Evolutionary conservation across 257 asterid species (phyloP).

Genomic region (Fraxinus cuspidata): DNA sequence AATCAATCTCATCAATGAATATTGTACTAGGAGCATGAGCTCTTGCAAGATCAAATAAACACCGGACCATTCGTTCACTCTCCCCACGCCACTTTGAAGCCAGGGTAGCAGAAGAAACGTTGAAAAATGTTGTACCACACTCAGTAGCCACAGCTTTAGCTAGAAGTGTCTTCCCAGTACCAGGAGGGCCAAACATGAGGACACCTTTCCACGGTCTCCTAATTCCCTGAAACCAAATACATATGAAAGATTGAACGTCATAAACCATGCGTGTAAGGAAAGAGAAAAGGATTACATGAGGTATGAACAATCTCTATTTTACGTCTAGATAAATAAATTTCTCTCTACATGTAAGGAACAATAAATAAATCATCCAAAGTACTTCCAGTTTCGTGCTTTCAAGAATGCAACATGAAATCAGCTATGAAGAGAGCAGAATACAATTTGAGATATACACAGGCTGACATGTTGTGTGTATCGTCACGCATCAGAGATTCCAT

Average conservation of each 20-base stretch:
- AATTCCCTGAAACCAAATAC: slow-evolving; percentile 68
- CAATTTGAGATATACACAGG: no score
- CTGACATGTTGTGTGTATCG: background rate
- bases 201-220: slow-evolving; percentile 99
- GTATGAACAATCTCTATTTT: background rate
- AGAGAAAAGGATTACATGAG: no score
- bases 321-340: background rate
- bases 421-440: background rate
- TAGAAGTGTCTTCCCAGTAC: slow-evolving; percentile 98
- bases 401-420: background rate
- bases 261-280: no score
- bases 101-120: slow-evolving; percentile 97
- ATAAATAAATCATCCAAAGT: background rate
- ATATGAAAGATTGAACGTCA: slow-evolving; percentile 7
- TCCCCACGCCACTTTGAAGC: slow-evolving; percentile 99
- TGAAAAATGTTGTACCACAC: slow-evolving; percentile 97
- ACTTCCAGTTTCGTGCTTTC: background rate
- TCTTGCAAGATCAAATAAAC: slow-evolving; percentile 96
- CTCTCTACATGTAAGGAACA: background rate
- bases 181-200: slow-evolving; percentile 99
- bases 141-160: slow-evolving; percentile 99
- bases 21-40: slow-evolving; percentile 98
- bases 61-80: slow-evolving; percentile 98
- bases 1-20: slow-evolving; percentile 98
- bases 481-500: background rate